Evolutionary conservation across 345 rosid species (phyloP), one percentile per base, ranked within the genome.

Genomic region (Sisymbrium irio): DNA sequence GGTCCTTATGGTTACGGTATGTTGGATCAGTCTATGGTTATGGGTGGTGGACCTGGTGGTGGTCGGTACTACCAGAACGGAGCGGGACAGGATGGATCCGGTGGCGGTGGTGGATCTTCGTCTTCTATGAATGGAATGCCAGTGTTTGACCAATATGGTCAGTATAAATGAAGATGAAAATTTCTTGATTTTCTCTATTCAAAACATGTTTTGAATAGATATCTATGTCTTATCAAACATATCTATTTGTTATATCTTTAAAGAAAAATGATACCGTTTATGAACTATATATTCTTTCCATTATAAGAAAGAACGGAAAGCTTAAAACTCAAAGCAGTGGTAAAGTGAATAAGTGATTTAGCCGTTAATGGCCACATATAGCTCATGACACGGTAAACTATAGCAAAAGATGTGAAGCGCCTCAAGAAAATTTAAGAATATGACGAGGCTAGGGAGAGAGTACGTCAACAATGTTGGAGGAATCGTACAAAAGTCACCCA

Each of bases 11-110:
- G 67, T 39, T 70, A 56, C 40, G 72, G 76, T 7, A 30, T 64
- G 66, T 12, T 70, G 40, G 80, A 77, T 30, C 80, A 64, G 28
- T 47, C 80, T 33, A 56, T 77, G 67, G 69, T 56, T 56, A 56
- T 77, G 45, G 66, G 72, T 70, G 72, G 74, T 53, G 65, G 70
- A 68, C 64, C 70, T 37, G 66, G 72, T 70, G 72, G 74, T 53
- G 65, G 70, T 75, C 64, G 76, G 55, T 76, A 27, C 33, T 63
- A 45, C 51, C 81, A 60, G 41, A 67, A 59, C 46, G 81, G 69
- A 62, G 39, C 81, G 50, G 73, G 64, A 58, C 73, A 72, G 18
- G 77, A 70, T 49, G 80, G 61, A 69, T 45, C 80, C 15, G 57
- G 63, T 41, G 39, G 58, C 27, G 41, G 19, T 30, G 72, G 71